Evolutionary conservation across 2,329 filamentous ascomycete genomes (phyloP).

Genomic region (Bertia moriformis): DNA sequence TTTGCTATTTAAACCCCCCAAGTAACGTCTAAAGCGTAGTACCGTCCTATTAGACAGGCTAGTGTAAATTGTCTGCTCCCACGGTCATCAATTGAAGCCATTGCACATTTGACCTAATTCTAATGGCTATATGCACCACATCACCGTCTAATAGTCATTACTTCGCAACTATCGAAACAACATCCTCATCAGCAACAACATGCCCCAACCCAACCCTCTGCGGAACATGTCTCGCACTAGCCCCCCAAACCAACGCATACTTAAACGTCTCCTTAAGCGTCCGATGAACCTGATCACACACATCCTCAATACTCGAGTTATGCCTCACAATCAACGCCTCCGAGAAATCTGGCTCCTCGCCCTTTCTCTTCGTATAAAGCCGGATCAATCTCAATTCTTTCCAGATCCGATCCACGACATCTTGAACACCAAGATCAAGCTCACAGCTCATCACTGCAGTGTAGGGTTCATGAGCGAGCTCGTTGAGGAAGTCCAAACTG

Average conservation of each 20-base stretch:
- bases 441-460: slow-evolving; percentile 98
- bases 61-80: too few species aligned
- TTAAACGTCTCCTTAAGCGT: slow-evolving; percentile 97
- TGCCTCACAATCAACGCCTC: slow-evolving; percentile 87
- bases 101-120: too few species aligned
- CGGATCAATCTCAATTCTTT: slow-evolving; percentile 78
- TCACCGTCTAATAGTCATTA: not conserved
- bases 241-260: slow-evolving; percentile 95
- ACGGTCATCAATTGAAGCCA: too few species aligned
- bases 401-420: slow-evolving; percentile 93
- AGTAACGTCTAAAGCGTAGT: too few species aligned
- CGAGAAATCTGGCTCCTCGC: slow-evolving; percentile 70
- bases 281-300: slow-evolving; percentile 88
- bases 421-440: slow-evolving; percentile 78
- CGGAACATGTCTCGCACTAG: slow-evolving; percentile 84
- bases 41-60: too few species aligned
- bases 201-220: slow-evolving; percentile 83
- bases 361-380: slow-evolving; percentile 92
- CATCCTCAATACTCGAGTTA: slow-evolving; percentile 84
- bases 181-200: slow-evolving; percentile 57
- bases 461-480: slow-evolving; percentile 78
- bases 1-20: too few species aligned
- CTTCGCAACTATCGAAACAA: slow-evolving; percentile 43
- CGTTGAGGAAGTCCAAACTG: slow-evolving; percentile 82
- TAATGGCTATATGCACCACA: too few species aligned